These are phyloP conservation scores for Eleusine indica DNA, from an alignment of 176 grass and related monocot genomes.

Conservation along the genomic window DNA sequence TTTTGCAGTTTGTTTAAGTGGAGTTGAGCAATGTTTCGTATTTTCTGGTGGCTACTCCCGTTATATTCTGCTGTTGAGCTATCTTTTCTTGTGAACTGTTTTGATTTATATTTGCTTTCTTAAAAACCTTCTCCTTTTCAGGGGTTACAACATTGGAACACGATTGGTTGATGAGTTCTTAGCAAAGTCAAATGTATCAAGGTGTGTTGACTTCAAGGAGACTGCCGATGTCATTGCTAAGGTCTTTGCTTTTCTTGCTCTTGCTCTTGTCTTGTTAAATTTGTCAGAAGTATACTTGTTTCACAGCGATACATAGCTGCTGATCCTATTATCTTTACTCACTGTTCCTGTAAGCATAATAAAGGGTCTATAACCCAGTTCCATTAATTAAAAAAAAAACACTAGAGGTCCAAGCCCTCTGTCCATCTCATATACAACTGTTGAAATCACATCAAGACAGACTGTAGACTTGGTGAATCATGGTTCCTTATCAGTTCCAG, in stretches of 20 bases:
- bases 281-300: background rate
- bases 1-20: background rate
- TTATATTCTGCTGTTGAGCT: background rate
- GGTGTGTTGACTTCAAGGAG: slow-evolving; percentile 96
- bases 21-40: slow-evolving; percentile 1
- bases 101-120: background rate
- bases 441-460: background rate
- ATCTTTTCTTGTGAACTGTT: background rate
- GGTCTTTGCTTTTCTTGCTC: slow-evolving; percentile 45
- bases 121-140: slow-evolving; percentile 37
- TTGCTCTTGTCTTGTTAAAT: background rate
- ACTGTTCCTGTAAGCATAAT: background rate
- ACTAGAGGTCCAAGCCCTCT: too few species aligned
- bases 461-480: background rate
- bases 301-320: background rate
- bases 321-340: background rate
- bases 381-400: background rate
- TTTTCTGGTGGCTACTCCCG: background rate
- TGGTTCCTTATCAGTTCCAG: background rate
- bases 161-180: slow-evolving; percentile 95
- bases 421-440: too few species aligned
- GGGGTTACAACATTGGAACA: slow-evolving; percentile 98
- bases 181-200: slow-evolving; percentile 93
- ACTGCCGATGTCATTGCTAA: slow-evolving; percentile 96
- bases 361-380: background rate